Base-by-base conservation (phyloP, 2,329 filamentous ascomycete genomes). In the Beauveria varroae region DNA sequence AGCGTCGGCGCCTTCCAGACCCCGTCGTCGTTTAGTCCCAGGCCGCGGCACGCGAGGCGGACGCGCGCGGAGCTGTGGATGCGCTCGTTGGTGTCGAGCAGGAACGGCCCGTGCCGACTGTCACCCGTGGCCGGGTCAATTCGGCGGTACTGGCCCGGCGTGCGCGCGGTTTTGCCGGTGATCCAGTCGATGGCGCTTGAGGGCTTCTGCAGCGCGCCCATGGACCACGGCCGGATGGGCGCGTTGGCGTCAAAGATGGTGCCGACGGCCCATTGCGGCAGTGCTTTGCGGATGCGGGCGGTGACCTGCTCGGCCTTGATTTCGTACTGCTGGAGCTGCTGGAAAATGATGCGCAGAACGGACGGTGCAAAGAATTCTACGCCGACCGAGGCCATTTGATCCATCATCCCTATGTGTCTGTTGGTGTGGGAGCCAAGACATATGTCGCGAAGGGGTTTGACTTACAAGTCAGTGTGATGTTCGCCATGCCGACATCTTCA, bases 61-160 rank as follows among this genome's bases (percentile, higher is more conserved):
- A 82, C 74, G 1, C 82, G 76, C 1, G 82, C 82, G 2, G 79
- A 81, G 63, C 78, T 78, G 67, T 85, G 82, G 40, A 84, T 76
- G 9, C 78, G 76, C 69, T 85, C 82, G 65, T 83, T 81, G 10
- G 82, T 85, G 63, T 80, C 75, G 57, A 76, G 67, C 28, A 85
- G 75, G 62, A 76, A 81, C 9, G 71, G 69, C 1, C 67, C 64
- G 24, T n/a, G 3, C 46, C 71, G 70, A 37, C 69, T 67, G 14
- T 67, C 68, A 9, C 76, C 74, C 1, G 74, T 76, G 51, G 73
- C 70, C 2, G 76, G 72, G 58, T 81, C 73, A 18, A 75, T 70
- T 62, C 76, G 76, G 52, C 72, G 75, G 71, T 82, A 82, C 64
- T 78, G 67, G 3, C 80, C 81, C 1, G 81, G 81, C 3, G 75